Evolutionary conservation across 164 flowering plant genomes (phyloP), one percentile per base, ranked within the genome.

Genomic region (Macadamia tetraphylla): DNA sequence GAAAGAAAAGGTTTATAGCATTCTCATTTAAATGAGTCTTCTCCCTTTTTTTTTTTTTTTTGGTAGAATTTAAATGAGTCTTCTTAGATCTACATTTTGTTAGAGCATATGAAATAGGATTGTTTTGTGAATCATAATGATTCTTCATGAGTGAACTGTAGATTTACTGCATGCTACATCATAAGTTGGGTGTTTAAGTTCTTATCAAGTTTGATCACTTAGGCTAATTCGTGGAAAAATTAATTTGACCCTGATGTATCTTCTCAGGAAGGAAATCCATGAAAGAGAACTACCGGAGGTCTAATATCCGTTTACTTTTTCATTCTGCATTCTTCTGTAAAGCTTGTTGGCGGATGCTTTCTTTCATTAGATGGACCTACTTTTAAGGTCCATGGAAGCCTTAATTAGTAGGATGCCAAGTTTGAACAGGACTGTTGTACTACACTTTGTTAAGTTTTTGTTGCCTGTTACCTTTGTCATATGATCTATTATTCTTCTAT

Each of bases 1-100:
- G 30, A 78, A 74, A 68, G 80, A 81, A 60, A 90, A 87, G 94
- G 98, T 91, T 31, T 70, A 81, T 71, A 11, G 15, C 48, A 48
- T 62, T 40, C 58, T 10, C 8, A 31, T 32, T 53, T 53, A 15
- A 6, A 15, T 3, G 32, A 9, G 49, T 13, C 18, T 35, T 48
- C 53, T 7, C 23, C 23, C 23, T 23, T 23, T 23, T 23, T 23
- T 23, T 23, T 23, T 23, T 23, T 23, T 23, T 23, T 23, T 23
- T 23, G 23, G 23, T 23, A 23, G 23, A 23, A 31, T 32, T 53
- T 53, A 15, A 6, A 15, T 3, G 32, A 9, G 49, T 13, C 18
- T 35, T 48, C 53, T 14, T 64, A 30, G 4, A n/a, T 62, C 31
- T 49, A 49, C 12, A 64, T 49, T 64, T 64, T 49, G 35, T 30